These are phyloP conservation scores for Metschnikowia corniflorae DNA, from an alignment of 805 yeast species.

Conservation along the genomic window DNA sequence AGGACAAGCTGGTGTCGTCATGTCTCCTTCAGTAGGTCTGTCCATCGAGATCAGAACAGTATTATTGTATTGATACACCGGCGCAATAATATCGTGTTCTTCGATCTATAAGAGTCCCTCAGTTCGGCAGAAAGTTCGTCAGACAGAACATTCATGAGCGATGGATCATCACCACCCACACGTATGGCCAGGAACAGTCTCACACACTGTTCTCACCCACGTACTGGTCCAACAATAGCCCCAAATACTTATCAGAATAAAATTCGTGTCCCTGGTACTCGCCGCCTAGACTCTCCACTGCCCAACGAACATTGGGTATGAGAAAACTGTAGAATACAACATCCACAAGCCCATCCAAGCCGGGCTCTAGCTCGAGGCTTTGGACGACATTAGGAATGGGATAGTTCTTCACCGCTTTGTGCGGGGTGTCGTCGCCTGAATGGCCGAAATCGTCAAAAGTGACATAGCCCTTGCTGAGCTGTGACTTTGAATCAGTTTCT, in stretches of 20 bases:
- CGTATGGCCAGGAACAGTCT: no score
- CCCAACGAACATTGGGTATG: slow-evolving; percentile 31
- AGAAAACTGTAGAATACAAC: slow-evolving; percentile 80
- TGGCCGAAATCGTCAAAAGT: slow-evolving; percentile 82
- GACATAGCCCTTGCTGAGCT: slow-evolving; percentile 62
- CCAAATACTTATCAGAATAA: slow-evolving; percentile 34
- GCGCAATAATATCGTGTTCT: no score
- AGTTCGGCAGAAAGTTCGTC: no score
- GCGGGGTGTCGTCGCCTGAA: slow-evolving; percentile 81
- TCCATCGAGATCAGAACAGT: no score
- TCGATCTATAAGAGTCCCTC: no score
- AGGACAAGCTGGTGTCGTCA: no score
- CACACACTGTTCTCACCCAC: slow-evolving; percentile 13
- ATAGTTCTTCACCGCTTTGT: slow-evolving; percentile 56
- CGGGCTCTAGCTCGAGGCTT: slow-evolving; percentile 34
- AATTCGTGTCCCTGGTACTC: slow-evolving; percentile 17
- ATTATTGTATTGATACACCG: no score
- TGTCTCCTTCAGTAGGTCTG: no score
- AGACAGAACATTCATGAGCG: no score
- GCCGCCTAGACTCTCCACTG: slow-evolving; percentile 28
- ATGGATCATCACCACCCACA: no score
- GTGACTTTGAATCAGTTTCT: slow-evolving; percentile 8
- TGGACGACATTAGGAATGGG: slow-evolving; percentile 79
- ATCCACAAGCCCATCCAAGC: slow-evolving; percentile 44
- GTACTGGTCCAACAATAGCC: slow-evolving; percentile 31